Base-by-base conservation (phyloP, 805 yeast genomes). In the Candida nitratophila region DNA sequence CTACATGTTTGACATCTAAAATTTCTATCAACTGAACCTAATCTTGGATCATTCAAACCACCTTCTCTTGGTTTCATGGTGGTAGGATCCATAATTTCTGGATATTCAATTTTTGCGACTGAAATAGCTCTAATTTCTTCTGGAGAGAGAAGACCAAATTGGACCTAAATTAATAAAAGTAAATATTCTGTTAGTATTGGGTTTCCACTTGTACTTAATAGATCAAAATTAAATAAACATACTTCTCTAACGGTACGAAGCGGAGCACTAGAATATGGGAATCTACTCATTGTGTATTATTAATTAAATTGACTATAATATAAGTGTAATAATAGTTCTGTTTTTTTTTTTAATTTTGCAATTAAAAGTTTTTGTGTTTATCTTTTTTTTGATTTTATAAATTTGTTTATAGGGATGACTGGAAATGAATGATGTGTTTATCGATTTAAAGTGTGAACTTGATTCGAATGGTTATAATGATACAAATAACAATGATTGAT, bases 81-180 rank as follows among this genome's bases (percentile, higher is more conserved):
- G 34, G 96, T 80, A 65, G 90, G 97, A 65, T 93, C 99, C 96
- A 93, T 93, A n/a, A 97, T 93, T 68, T 93, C 99, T 20, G 99
- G 99, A 60, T 86, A 93, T 66, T 91, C 97, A 59, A 93, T 88
- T 63, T 93, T 93, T 37, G 97, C 98, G 47, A 95, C 99, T 49
- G 96, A 87, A 53, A 93, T 90, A 41, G 98, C 97, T 66, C 96
- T 85, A 51, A 84, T 76, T 73, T 93, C 99, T 71, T 93, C 99
- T 24, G 99, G 99, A 27, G 98, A 89, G 50, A 93, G 79, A 57
- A 93, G 81, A 50, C 99, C 99, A 73, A 93, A 95, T 73, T 93
- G 99, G 62, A 90, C 80, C 84, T 79, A 54, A 17, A 49, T 41
- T 39, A 41, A 46, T 20, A 43, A 46, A 36, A 14, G 1, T 11